Percentiles rank a stretch among this genome's conserved stretches.
Conservation (phyloP, 495 filamentous ascomycete species). For the Amniculicola lignicola region DNA sequence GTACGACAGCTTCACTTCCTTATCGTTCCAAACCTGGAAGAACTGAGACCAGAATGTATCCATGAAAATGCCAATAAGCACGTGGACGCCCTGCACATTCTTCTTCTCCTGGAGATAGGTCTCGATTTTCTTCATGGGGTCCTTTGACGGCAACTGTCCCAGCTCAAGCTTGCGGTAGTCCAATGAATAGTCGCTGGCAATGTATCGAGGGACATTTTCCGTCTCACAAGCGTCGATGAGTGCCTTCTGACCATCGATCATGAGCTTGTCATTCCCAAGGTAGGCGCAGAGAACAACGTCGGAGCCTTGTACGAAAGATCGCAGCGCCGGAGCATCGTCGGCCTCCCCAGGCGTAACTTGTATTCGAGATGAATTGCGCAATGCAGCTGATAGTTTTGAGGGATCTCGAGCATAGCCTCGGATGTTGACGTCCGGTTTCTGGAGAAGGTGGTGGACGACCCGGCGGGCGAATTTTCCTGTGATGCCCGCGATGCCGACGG, state of each 20-base stretch:
- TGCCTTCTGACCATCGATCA: constrained; percentile 47
- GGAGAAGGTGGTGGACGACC: constrained; percentile 30
- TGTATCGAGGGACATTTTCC: constrained; percentile 42
- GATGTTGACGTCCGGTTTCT: constrained; percentile 32
- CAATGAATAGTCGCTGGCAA: constrained; percentile 47
- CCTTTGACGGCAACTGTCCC: constrained; percentile 45
- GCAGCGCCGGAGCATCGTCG: too few species aligned
- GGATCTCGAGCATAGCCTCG: constrained; percentile 32
- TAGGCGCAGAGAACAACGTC: not conserved
- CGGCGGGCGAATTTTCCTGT: constrained; percentile 40
- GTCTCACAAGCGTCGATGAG: constrained; percentile 49
- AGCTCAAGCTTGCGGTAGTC: constrained; percentile 45
- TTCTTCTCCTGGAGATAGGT: constrained; percentile 46
- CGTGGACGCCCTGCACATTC: constrained; percentile 24
- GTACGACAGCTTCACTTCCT: constrained; percentile 32
- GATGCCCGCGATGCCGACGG: constrained; percentile 39
- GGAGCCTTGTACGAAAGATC: too few species aligned
- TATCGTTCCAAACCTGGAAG: constrained; percentile 26
- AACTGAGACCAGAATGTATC: constrained; percentile 23
- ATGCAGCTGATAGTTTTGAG: not conserved
- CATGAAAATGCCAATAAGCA: not conserved
- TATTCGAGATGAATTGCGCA: not conserved
- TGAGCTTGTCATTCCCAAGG: constrained; percentile 14
- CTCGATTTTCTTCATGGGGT: constrained; percentile 46
- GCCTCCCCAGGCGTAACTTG: too few species aligned